These are phyloP conservation scores for Fusarium albidum DNA, from an alignment of 2,329 filamentous ascomycete species.

Conservation along the genomic window DNA sequence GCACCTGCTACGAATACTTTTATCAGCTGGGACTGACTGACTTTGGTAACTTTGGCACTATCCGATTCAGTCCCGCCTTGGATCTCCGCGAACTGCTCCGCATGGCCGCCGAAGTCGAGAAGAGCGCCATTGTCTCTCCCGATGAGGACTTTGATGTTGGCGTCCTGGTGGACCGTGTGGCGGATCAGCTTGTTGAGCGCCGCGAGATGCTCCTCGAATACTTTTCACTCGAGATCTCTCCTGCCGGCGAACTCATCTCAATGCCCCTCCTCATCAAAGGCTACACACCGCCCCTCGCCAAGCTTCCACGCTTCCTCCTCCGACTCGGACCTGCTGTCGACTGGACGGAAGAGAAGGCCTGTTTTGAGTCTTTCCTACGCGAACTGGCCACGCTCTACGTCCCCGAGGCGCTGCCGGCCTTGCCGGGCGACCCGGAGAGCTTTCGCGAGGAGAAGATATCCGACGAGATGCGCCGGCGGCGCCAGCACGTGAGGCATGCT, in stretches of 20 bases:
- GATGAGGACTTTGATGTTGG: slow-evolving; percentile 71
- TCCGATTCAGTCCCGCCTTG: slow-evolving; percentile 81
- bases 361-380: slow-evolving; percentile 84
- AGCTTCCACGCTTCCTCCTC: slow-evolving; percentile 88
- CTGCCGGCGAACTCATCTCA: slow-evolving; percentile 76
- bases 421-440: slow-evolving; percentile 45
- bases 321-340: slow-evolving; percentile 87
- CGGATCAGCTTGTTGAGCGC: slow-evolving; percentile 74
- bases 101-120: slow-evolving; percentile 78
- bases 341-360: slow-evolving; percentile 85
- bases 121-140: slow-evolving; percentile 49
- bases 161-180: slow-evolving; percentile 71
- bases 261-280: slow-evolving; percentile 89
- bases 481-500: slow-evolving; percentile 74
- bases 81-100: slow-evolving; percentile 74
- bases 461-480: slow-evolving; percentile 63
- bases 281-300: slow-evolving; percentile 85
- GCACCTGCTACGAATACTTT: slow-evolving; percentile 87
- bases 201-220: slow-evolving; percentile 92
- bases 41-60: slow-evolving; percentile 91
- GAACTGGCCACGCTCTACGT: slow-evolving; percentile 92
- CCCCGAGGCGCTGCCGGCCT: slow-evolving; percentile 79
- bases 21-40: slow-evolving; percentile 95
- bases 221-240: slow-evolving; percentile 85
- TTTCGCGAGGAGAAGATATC: slow-evolving; percentile 50